These are phyloP conservation scores for Pythium folliculosum DNA, from an alignment of 352 stramenopile genomes.

Conservation along the genomic window DNA sequence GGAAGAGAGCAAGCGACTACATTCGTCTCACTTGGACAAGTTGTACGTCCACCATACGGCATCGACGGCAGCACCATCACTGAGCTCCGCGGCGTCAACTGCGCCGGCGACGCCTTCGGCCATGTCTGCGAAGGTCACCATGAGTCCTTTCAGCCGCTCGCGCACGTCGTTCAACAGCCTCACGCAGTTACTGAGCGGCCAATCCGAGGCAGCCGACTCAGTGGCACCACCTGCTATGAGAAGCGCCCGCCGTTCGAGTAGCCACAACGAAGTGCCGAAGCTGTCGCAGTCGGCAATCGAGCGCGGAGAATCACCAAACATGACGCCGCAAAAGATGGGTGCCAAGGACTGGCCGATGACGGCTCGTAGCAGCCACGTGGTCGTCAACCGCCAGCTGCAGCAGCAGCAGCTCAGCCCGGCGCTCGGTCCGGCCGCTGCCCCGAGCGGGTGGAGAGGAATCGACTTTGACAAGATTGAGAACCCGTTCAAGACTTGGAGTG, in stretches of 20 bases:
- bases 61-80: background rate
- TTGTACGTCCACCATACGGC: too few species aligned
- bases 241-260: conserved; percentile 55
- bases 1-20: background rate
- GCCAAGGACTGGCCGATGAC: conserved; percentile 48
- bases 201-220: conserved; percentile 35
- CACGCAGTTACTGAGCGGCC: conserved; percentile 22
- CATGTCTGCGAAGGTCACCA: background rate
- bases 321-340: conserved; percentile 2
- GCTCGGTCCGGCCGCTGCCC: conserved; percentile 6
- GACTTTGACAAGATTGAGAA: conserved; percentile 73
- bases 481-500: conserved; percentile 78
- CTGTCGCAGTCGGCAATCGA: conserved; percentile 7
- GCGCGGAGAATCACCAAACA: conserved; percentile 2
- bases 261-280: conserved; percentile 55
- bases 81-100: background rate
- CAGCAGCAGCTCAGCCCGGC: conserved; percentile 9
- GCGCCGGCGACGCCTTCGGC: background rate
- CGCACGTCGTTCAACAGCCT: conserved; percentile 33
- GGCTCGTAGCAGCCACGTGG: background rate
- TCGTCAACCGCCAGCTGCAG: background rate
- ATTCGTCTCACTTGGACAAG: background rate
- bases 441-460: conserved; percentile 49
- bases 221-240: conserved; percentile 48
- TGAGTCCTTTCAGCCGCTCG: conserved; percentile 24